These are phyloP conservation scores for Cinchona pubescens DNA, from an alignment of 257 asterid genomes.

Conservation along the genomic window DNA sequence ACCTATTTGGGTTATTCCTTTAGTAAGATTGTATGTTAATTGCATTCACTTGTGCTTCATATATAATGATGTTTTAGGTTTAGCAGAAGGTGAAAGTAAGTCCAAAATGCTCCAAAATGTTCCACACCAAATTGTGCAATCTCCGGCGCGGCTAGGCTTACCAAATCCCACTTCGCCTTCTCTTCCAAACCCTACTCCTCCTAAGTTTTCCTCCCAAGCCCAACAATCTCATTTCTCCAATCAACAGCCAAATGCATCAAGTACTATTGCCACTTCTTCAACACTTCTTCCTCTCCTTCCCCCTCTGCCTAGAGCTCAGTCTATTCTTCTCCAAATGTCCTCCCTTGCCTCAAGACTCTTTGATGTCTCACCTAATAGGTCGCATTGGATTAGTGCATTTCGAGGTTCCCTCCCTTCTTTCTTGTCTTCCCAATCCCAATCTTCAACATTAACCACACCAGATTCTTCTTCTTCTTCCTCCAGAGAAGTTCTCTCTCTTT, in stretches of 20 bases:
- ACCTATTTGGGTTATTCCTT: not conserved
- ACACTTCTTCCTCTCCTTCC: slow-evolving; percentile 87
- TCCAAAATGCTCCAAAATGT: slow-evolving; percentile 60
- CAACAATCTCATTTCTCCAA: slow-evolving; percentile 42
- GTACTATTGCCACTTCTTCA: slow-evolving; percentile 53
- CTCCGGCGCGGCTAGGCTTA: slow-evolving; percentile 87
- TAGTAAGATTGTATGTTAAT: not conserved
- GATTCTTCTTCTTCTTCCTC: slow-evolving; percentile 51
- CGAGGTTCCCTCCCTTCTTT: slow-evolving; percentile 77
- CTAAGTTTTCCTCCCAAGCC: slow-evolving; percentile 60
- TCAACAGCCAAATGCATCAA: slow-evolving; percentile 42
- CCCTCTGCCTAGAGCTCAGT: slow-evolving; percentile 84
- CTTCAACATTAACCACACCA: slow-evolving; percentile 33
- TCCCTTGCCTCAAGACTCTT: slow-evolving; percentile 74
- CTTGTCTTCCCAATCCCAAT: slow-evolving; percentile 55
- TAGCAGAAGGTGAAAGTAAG: not conserved
- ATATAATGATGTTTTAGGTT: not conserved
- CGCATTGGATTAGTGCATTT: slow-evolving; percentile 74
- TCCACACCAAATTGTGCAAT: slow-evolving; percentile 79
- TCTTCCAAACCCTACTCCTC: slow-evolving; percentile 56
- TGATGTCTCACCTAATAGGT: slow-evolving; percentile 75
- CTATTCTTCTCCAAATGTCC: slow-evolving; percentile 82
- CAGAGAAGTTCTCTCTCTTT: slow-evolving; percentile 64
- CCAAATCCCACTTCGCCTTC: slow-evolving; percentile 92
- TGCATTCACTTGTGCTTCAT: not conserved